Evolutionary conservation across 192 early-diverging fungal genomes (phyloP).

Genomic region (Umbelopsis sp.): DNA sequence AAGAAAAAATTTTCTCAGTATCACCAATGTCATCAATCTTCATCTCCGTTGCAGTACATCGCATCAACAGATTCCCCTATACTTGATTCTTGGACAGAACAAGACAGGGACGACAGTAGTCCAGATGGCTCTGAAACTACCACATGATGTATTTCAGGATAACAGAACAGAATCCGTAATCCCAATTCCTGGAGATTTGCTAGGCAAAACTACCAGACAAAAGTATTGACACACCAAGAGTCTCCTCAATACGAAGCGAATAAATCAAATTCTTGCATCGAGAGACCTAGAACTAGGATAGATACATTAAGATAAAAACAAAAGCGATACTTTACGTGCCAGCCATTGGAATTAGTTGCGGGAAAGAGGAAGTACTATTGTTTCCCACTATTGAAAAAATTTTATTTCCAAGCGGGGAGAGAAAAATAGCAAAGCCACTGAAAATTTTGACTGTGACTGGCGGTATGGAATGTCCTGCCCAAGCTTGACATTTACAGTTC

Average conservation of each 20-base stretch:
- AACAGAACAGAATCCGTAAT: constrained; percentile 18
- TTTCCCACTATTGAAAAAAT: not conserved
- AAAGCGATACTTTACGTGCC: constrained; percentile 13
- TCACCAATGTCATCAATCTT: not conserved
- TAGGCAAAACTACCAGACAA: constrained; percentile 1
- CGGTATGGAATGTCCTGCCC: too few species aligned
- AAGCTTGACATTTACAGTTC: too few species aligned
- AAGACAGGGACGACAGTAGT: not conserved
- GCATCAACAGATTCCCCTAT: constrained; percentile 22
- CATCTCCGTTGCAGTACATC: not conserved
- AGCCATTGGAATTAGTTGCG: constrained; percentile 18
- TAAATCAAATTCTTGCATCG: not conserved
- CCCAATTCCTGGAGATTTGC: constrained; percentile 1
- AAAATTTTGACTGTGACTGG: not conserved
- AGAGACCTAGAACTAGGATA: not conserved
- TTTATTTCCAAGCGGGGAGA: constrained; percentile 10
- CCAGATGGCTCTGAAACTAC: not conserved
- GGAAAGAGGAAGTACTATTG: not conserved
- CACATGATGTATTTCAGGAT: constrained; percentile 25
- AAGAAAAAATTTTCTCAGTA: not conserved
- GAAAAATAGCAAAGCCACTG: constrained; percentile 9
- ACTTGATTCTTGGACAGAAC: constrained; percentile 11
- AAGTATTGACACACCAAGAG: constrained; percentile 19
- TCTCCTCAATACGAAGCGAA: not conserved
- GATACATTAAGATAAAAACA: not conserved